A percentile compares a stretch with the other conserved stretches of the same genome.
Conservation (phyloP, 208 protist species). For the Acanthamoeba triangularis region DNA sequence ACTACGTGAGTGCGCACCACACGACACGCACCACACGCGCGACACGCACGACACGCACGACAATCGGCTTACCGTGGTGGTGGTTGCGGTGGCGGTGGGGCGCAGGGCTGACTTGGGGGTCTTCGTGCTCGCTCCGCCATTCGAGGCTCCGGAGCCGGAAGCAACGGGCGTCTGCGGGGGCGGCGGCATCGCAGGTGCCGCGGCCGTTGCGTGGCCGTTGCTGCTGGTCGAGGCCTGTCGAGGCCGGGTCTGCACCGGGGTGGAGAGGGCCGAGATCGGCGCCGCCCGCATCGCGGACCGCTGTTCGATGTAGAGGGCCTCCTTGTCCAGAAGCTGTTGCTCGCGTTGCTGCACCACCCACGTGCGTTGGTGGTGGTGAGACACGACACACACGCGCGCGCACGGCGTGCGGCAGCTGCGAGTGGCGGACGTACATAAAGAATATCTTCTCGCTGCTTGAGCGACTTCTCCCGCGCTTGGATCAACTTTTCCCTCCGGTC, state of each 20-base stretch:
- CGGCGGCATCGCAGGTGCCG: not conserved
- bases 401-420: too few species aligned
- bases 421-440: not conserved
- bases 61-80: too few species aligned
- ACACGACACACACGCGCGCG: too few species aligned
- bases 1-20: too few species aligned
- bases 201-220: not conserved
- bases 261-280: not conserved
- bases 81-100: not conserved
- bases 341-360: not conserved
- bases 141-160: not conserved
- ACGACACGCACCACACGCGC: too few species aligned
- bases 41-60: too few species aligned
- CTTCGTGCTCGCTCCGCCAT: not conserved
- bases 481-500: not conserved
- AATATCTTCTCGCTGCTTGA: slow-evolving; percentile 11
- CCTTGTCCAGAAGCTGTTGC: slow-evolving; percentile 31
- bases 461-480: not conserved
- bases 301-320: slow-evolving; percentile 23
- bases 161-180: not conserved
- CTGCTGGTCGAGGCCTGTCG: not conserved
- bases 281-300: not conserved
- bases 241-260: not conserved
- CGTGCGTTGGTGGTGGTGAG: not conserved
- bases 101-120: slow-evolving; percentile 2